Evolutionary conservation across 2,329 filamentous ascomycete genomes (phyloP), one percentile per base, ranked within the genome.

Genomic region (Penicillium hordei): DNA sequence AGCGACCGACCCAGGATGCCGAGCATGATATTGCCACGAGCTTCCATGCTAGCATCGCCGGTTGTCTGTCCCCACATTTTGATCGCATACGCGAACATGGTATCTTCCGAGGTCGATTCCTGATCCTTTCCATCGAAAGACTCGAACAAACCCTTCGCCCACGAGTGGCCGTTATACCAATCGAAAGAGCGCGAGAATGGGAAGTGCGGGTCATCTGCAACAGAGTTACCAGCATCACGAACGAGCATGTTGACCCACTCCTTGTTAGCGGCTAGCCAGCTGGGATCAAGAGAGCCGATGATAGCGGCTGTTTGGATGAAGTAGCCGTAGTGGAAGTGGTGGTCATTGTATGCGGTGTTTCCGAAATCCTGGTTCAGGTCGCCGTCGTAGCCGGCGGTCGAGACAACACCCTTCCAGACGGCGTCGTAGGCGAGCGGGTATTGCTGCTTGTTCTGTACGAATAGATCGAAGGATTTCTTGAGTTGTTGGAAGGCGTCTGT

Each of bases 111-210:
- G 45, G 89, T 91, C 31, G 90, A 94, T 73, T 97, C 94, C 76
- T 81, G 75, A 40, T 82, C 81, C 58, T 81, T 82, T 8, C 81
- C 81, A 52, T 84, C 82, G 6, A 76, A 79, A 19, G 81, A 83
- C 43, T 79, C 78, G 60, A 79, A 82, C 1, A 84, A 71, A 1
- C 78, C 79, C 68, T 82, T 91, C 2, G 93, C 93, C 91, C 93
- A 97, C 58, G 89, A 92, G 80, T 97, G 94, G 2, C 93, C 94
- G 69, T 95, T 87, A 73, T 88, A 97, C 91, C 91, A 97, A 75
- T 97, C 94, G 70, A 97, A 97, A 56, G 81, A 85, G 48, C 94
- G 85, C 60, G 84, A 93, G 65, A 91, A 87, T 0, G 93, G 93
- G 74, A 95, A 97, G 66, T 86, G 86, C 29, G 82, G 79, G 70